Evolutionary conservation across 108 stramenopile species (phyloP), one percentile per base, ranked within the genome.

Genomic region (Schizochytrium sp.): DNA sequence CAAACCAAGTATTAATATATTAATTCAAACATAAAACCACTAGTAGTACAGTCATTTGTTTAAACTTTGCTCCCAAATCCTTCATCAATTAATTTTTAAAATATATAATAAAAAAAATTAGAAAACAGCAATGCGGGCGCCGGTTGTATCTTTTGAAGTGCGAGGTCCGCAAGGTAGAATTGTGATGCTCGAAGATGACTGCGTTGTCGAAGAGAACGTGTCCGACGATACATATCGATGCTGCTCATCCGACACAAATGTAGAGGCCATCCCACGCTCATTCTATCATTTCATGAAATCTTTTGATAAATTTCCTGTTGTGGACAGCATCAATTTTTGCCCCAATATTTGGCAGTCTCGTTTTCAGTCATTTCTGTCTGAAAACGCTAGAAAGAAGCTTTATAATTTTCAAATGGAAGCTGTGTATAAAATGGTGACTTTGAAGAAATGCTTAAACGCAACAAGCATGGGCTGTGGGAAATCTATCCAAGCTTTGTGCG

Each of bases 381-480:
- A 59, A 10, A 64, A 41, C 42, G 15, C 61, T 41, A 41, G 40
- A 64, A 10, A 28, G 8, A 28, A 41, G 8, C 15, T 64, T 4
- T 64, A 41, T 64, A 4, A 3, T 10, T 64, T 64, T 10, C 61
- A 64, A 10, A 3, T 4, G 61, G 10, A 3, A 4, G 61, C 61
- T 10, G 61, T 64, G 4, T 64, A 41, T 10, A 64, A 64, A 41
- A 64, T 64, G 61, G 4, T 64, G 4, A 28, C 3, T 41, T 64
- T 41, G 3, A 10, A 10, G 15, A 64, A 10, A 17, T 5, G 4
- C 61, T 10, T 64, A 3, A 64, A 64, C 42, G 61, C 61, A 3
- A 64, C 61, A 41, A 64, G 61, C 61, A 64, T 64, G 61, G 61
- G 61, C 4, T 64, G 61, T 10, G 61, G 61, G 15, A 64, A 64